phyloP scores from a whole-genome alignment of 805 yeast genomes.

The Candida fluviatilis region DNA sequence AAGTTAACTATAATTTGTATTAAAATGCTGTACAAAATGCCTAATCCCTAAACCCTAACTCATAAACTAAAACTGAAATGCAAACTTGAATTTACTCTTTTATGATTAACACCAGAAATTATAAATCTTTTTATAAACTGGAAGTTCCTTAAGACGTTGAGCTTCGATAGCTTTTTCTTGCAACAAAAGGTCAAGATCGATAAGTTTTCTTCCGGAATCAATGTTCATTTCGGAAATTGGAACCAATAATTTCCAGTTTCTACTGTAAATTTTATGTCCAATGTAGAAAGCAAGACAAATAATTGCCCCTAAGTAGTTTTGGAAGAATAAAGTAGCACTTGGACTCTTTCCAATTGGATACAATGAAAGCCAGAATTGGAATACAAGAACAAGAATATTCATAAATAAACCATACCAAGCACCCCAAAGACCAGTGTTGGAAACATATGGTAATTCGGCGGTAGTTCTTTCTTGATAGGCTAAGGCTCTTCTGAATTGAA shows the following conservation, averaged over 20 bases:
- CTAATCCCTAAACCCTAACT: conserved; percentile 2
- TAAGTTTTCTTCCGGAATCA: conserved; percentile 55
- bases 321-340: conserved; percentile 45
- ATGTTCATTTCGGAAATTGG: conserved; percentile 53
- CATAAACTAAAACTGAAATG: neutral
- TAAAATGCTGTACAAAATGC: conserved; percentile 1
- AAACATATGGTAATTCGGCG: conserved; percentile 50
- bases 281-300: conserved; percentile 46
- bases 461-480: conserved; percentile 34
- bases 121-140: conserved; percentile 20
- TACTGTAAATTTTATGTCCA: conserved; percentile 46
- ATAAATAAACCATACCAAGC: conserved; percentile 23
- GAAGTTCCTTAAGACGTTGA: conserved; percentile 12
- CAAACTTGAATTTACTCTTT: neutral
- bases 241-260: conserved; percentile 30
- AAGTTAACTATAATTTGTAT: no score
- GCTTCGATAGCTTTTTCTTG: conserved; percentile 47
- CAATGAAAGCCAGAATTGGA: conserved; percentile 34
- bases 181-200: conserved; percentile 48
- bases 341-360: conserved; percentile 26
- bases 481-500: conserved; percentile 30
- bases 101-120: conserved; percentile 14
- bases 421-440: conserved; percentile 44
- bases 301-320: conserved; percentile 49
- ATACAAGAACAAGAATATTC: conserved; percentile 21